These are phyloP conservation scores for Fraxinus anomala DNA, from an alignment of 257 asterid species.

Conservation along the genomic window DNA sequence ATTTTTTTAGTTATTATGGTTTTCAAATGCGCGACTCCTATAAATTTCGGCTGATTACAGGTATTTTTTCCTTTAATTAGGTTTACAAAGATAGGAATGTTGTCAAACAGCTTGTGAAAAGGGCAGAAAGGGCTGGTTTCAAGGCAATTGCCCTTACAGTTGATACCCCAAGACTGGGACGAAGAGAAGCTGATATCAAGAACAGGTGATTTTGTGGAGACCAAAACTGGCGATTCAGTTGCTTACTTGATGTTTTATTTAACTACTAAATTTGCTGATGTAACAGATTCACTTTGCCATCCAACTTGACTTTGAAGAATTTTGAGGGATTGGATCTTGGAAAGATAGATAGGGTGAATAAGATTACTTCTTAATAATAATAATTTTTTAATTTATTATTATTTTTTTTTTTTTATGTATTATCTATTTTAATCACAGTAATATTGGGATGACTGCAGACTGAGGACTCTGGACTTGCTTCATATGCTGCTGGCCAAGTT, in stretches of 20 bases:
- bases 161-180: constrained; percentile 82
- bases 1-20: neutral
- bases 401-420: neutral
- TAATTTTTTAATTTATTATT: neutral
- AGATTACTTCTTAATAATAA: neutral
- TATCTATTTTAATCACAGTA: constrained; percentile 6
- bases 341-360: constrained; percentile 53
- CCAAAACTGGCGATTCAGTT: neutral
- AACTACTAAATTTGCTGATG: constrained; percentile 6
- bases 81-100: constrained; percentile 61
- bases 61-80: constrained; percentile 39
- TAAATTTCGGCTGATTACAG: constrained; percentile 8
- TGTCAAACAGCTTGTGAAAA: constrained; percentile 62
- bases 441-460: constrained; percentile 43
- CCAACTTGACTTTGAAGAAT: constrained; percentile 68
- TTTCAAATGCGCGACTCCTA: neutral
- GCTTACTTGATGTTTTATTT: constrained; percentile 9
- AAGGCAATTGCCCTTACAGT: constrained; percentile 82
- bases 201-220: constrained; percentile 51
- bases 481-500: constrained; percentile 62
- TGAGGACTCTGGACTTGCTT: constrained; percentile 75
- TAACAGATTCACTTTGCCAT: constrained; percentile 68
- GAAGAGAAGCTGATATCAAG: constrained; percentile 91
- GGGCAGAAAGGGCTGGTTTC: constrained; percentile 84
- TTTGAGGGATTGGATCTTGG: constrained; percentile 67